Evolutionary conservation across 345 rosid genomes (phyloP).

Genomic region (Syzygium oleosum): DNA sequence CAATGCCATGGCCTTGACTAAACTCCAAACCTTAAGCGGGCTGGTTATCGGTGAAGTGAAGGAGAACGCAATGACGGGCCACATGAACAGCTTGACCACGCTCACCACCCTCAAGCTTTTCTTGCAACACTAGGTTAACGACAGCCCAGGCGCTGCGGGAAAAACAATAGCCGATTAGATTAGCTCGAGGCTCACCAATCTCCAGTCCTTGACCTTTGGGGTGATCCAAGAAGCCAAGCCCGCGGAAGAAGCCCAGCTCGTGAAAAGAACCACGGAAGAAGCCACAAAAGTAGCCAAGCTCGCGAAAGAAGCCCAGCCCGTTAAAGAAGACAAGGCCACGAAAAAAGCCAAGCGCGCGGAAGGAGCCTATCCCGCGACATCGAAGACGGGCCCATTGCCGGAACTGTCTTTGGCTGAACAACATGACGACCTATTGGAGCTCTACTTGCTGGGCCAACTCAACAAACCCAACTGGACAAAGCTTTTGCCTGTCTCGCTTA

Average conservation of each 20-base stretch:
- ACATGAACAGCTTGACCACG: not conserved
- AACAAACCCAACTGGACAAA: not conserved
- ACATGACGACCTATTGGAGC: not conserved
- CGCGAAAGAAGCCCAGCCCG: not conserved
- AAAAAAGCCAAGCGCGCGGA: accelerated
- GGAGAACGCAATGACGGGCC: accelerated
- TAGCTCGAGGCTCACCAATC: not conserved
- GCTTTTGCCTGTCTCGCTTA: not conserved
- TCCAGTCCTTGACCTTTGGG: not conserved
- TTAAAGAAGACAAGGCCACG: too few relatives aligned
- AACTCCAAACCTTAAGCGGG: not conserved
- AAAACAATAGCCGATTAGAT: not conserved
- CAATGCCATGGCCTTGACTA: not conserved
- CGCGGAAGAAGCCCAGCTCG: not conserved
- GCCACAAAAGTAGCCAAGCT: not conserved
- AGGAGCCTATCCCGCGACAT: accelerated
- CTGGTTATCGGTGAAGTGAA: not conserved
- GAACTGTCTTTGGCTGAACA: not conserved
- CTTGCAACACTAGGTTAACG: accelerated
- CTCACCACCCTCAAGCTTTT: not conserved
- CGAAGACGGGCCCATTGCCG: accelerated
- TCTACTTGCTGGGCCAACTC: not conserved
- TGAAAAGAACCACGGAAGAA: not conserved
- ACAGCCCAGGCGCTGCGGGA: not conserved
- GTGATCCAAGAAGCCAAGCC: not conserved